These are phyloP conservation scores for Penicillium thymicola DNA, from an alignment of 2,329 filamentous ascomycete genomes.

Conservation along the genomic window DNA sequence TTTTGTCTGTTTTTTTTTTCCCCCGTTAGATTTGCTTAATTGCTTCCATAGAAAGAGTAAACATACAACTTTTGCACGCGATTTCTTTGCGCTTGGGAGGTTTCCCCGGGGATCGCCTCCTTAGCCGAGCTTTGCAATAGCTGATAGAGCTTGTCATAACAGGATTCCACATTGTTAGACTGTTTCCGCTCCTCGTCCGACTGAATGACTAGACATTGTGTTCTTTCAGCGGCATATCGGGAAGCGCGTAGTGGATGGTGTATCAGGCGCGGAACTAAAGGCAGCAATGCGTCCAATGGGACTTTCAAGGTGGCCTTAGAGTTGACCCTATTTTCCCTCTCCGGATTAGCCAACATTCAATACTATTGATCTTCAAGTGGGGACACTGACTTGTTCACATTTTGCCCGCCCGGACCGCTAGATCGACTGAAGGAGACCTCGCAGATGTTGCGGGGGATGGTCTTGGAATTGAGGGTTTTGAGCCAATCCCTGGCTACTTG, in stretches of 20 bases:
- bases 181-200: constrained; percentile 63
- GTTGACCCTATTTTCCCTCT: constrained; percentile 52
- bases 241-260: constrained; percentile 52
- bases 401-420: constrained; percentile 64
- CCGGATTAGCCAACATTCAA: constrained; percentile 4
- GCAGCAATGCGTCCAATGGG: constrained; percentile 51
- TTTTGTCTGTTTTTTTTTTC: constrained; percentile 46
- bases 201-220: constrained; percentile 58
- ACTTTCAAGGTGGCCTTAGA: constrained; percentile 64
- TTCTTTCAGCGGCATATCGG: constrained; percentile 55
- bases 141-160: constrained; percentile 57
- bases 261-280: constrained; percentile 53
- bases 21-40: constrained; percentile 8
- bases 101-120: constrained; percentile 57
- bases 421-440: constrained; percentile 62
- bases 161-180: constrained; percentile 56
- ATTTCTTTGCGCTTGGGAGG: constrained; percentile 53
- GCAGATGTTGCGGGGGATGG: constrained; percentile 55
- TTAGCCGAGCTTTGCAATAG: constrained; percentile 53
- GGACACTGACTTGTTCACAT: constrained; percentile 62
- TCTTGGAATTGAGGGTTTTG: constrained; percentile 49
- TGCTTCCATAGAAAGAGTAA: not conserved
- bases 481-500: constrained; percentile 56
- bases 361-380: constrained; percentile 11
- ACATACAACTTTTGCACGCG: constrained; percentile 54